Conservation (phyloP, 768 basidiomycete genomes). For the Lepiota venenata region DNA sequence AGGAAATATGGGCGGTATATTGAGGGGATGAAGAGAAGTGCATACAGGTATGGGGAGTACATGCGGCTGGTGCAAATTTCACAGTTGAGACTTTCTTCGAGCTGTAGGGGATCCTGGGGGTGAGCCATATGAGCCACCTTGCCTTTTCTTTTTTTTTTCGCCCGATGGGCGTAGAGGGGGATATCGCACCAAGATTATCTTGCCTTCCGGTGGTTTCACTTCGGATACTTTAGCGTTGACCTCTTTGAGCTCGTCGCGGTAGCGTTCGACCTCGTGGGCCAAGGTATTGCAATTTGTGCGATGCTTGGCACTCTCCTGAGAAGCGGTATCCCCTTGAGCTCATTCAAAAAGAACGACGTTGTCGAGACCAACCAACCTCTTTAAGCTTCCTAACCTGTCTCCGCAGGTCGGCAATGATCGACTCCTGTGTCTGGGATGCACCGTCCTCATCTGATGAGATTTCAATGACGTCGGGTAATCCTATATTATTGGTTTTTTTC, state of each 20-base stretch:
- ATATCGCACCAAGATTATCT: constrained; percentile 28
- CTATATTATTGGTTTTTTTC: constrained; percentile 18
- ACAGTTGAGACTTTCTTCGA: constrained; percentile 57
- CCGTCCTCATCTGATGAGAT: constrained; percentile 56
- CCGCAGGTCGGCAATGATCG: constrained; percentile 30
- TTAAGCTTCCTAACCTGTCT: constrained; percentile 39
- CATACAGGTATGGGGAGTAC: constrained; percentile 68
- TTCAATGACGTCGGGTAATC: constrained; percentile 43
- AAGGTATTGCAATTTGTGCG: constrained; percentile 20
- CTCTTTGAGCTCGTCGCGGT: constrained; percentile 4
- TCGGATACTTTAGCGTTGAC: constrained; percentile 5
- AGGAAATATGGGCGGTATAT: neutral
- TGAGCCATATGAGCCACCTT: neutral
- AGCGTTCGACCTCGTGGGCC: neutral
- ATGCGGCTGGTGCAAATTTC: constrained; percentile 63
- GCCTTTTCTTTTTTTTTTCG: neutral
- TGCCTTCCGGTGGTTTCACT: constrained; percentile 22
- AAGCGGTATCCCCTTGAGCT: neutral
- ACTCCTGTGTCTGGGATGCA: constrained; percentile 10
- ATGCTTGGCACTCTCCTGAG: constrained; percentile 29
- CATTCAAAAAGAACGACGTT: neutral
- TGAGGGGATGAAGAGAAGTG: constrained; percentile 11
- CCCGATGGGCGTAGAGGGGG: neutral
- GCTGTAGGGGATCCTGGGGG: constrained; percentile 33
- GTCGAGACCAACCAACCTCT: constrained; percentile 30